Evolutionary conservation across 2,329 filamentous ascomycete species (phyloP), one percentile per base, ranked within the genome.

Genomic region (Alternaria dauci): DNA sequence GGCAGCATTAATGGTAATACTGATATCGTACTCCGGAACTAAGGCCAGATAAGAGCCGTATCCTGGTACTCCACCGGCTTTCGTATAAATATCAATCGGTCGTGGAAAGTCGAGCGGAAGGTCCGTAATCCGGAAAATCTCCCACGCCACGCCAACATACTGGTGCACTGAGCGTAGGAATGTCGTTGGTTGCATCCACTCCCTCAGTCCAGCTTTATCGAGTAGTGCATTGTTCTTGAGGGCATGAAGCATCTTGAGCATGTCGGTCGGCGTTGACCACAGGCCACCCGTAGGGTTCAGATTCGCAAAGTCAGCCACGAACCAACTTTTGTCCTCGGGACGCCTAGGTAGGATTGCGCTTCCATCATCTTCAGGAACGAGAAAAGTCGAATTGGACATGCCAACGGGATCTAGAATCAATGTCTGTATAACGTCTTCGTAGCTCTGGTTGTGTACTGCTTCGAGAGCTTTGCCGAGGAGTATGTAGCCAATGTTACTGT

Each of bases 141-240:
- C 72, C 72, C 71, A 75, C 5, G 71, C 69, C 9, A 68, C 66
- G 5, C 71, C 71, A 16, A 73, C 67, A 8, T 65, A 57, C 52
- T 74, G 72, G 4, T 70, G 57, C 1, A 68, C 38, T 1, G 69
- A 71, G 11, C 65, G 63, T 16, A 69, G 25, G 2, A 70, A 53
- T 4, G 65, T 59, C 4, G 56, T 63, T 0, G 72, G 72, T 16
- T 75, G 64, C 25, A 75, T 52, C 72, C 71, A 75, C 5, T 51
- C 55, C 1, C 71, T 65, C 4, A 69, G 67, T 18, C 59, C 46
- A 4, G 56, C 53, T 25, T 64, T 58, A 8, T 55, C 52, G 18
- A 73, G 67, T 1, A 72, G 50, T 16, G 66, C 46, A 28, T 67
- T 28, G 3, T 66, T 56, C 5, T 66, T 61, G 2, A 74, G 62